Evolutionary conservation across 2,329 filamentous ascomycete species (phyloP).

Genomic region (Xylariaceae sp.): DNA sequence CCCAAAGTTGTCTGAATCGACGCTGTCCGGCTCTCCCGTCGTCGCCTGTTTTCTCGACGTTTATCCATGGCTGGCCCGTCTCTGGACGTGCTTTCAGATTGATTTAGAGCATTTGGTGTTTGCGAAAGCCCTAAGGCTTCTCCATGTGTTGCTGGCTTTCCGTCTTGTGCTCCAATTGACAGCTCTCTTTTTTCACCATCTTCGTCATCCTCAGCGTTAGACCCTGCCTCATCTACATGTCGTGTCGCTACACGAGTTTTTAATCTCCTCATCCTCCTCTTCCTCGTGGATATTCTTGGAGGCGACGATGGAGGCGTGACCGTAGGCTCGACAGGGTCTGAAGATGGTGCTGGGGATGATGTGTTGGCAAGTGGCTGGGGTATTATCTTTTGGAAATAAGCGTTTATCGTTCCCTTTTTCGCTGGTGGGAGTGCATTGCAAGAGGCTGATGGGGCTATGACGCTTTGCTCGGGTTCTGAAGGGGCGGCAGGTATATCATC

Average conservation of each 20-base stretch:
- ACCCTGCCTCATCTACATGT: constrained; percentile 8
- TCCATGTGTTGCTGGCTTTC: not conserved
- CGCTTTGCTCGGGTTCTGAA: not conserved
- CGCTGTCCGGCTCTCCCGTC: constrained; percentile 20
- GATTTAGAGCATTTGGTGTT: constrained; percentile 13
- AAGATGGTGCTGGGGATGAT: constrained; percentile 14
- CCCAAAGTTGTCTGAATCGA: constrained; percentile 39
- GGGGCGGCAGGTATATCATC: not conserved
- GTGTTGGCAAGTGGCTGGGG: constrained; percentile 17
- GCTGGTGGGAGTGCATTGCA: constrained; percentile 7
- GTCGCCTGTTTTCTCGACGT: constrained; percentile 6
- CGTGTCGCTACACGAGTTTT: constrained; percentile 28
- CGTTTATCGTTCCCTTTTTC: constrained; percentile 29
- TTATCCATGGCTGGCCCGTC: constrained; percentile 12
- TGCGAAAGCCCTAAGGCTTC: constrained; percentile 6
- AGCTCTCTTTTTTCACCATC: not conserved
- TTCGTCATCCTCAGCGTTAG: constrained; percentile 9
- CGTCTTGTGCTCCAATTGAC: not conserved
- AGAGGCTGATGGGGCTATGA: not conserved
- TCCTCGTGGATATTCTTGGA: constrained; percentile 12
- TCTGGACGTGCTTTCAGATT: constrained; percentile 1
- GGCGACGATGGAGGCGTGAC: constrained; percentile 33
- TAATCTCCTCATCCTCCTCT: constrained; percentile 31
- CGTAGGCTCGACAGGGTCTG: constrained; percentile 20
- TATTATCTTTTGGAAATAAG: constrained; percentile 29